Conservation (phyloP, 805 yeast genomes). For the Zygosaccharomyces gambellarensis region DNA sequence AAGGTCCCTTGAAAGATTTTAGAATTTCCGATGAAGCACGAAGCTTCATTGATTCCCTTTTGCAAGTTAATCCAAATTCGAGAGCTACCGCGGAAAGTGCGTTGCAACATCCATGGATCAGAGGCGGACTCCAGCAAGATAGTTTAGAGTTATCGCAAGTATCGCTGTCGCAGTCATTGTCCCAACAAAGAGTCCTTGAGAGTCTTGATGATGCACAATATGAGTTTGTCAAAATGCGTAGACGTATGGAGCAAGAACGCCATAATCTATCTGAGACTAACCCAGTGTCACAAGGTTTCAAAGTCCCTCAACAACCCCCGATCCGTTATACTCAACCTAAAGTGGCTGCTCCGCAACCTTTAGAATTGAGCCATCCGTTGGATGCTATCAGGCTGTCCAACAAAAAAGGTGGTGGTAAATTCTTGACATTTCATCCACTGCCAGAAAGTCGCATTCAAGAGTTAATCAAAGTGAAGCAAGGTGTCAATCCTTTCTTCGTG, state of each 20-base stretch:
- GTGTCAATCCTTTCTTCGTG: constrained; percentile 59
- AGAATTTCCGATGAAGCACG: constrained; percentile 64
- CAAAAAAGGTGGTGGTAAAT: constrained; percentile 45
- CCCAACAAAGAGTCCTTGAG: constrained; percentile 53
- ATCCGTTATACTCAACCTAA: constrained; percentile 29
- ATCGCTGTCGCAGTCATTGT: constrained; percentile 65
- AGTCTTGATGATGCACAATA: constrained; percentile 34
- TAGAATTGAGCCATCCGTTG: constrained; percentile 9
- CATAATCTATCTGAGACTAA: constrained; percentile 10
- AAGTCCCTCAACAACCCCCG: constrained; percentile 28
- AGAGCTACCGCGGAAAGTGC: constrained; percentile 77
- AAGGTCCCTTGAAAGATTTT: constrained; percentile 62
- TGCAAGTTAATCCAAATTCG: constrained; percentile 69
- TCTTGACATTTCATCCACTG: constrained; percentile 54
- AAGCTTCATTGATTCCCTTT: constrained; percentile 62
- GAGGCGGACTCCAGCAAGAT: constrained; percentile 12
- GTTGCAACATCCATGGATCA: constrained; percentile 78
- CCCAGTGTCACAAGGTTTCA: constrained; percentile 22
- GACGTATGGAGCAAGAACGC: constrained; percentile 17
- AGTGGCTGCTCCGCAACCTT: constrained; percentile 9
- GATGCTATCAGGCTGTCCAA: constrained; percentile 11
- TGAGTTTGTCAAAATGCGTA: constrained; percentile 25
- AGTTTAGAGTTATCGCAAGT: constrained; percentile 35
- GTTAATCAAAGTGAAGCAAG: constrained; percentile 60
- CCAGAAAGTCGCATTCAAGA: constrained; percentile 42